A percentile compares a stretch with the other conserved stretches of the same genome.
Evolutionary conservation across 208 protist genomes (phyloP).

Genomic region (Leishmania turanica): DNA sequence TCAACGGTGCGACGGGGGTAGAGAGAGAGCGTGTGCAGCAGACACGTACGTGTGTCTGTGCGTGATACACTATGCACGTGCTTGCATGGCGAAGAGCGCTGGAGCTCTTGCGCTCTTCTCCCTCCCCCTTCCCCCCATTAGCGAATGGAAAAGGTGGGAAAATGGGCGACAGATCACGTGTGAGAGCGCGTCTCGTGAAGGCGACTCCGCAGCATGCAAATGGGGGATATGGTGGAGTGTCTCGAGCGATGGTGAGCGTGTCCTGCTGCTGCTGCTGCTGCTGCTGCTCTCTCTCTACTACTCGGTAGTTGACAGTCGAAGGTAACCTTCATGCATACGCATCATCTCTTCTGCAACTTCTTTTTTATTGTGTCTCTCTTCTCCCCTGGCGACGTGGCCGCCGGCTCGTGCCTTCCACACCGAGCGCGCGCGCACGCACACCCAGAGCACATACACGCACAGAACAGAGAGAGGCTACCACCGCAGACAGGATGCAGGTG

Average conservation of each 20-base stretch:
- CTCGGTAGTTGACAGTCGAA: background rate
- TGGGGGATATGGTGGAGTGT: background rate
- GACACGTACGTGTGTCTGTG: background rate
- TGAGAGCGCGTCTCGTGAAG: background rate
- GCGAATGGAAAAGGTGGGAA: background rate
- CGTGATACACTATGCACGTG: background rate
- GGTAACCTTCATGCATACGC: background rate
- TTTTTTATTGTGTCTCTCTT: background rate
- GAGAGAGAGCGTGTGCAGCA: background rate
- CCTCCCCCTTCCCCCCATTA: background rate
- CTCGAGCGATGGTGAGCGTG: background rate
- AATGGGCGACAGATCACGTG: background rate
- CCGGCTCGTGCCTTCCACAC: background rate
- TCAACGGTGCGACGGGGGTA: background rate
- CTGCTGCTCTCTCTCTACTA: background rate
- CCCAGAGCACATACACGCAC: background rate
- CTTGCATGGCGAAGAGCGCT: background rate
- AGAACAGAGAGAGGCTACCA: background rate
- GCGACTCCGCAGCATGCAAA: background rate
- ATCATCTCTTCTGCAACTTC: background rate
- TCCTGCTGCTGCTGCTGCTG: background rate
- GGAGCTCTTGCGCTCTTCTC: background rate
- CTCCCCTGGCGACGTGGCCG: background rate
- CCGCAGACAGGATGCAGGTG: conserved; percentile 61
- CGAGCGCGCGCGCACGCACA: background rate